Percentiles rank a stretch among this genome's conserved stretches.
These are phyloP conservation scores for Medicago truncatula DNA, from an alignment of 306 rosid genomes.

Conservation along the genomic window DNA sequence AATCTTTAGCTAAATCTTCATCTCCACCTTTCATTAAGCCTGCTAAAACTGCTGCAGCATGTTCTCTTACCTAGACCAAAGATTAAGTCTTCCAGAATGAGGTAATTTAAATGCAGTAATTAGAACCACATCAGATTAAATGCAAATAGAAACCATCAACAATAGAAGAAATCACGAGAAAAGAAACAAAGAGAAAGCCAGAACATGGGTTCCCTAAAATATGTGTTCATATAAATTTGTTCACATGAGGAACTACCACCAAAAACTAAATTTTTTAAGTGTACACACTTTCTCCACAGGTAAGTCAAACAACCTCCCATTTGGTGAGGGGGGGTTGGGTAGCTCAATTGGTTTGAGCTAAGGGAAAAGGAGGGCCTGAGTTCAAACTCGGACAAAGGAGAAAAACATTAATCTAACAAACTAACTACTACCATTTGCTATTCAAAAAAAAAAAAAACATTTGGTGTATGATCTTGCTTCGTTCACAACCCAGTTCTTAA, in stretches of 20 bases:
- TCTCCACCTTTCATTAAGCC: slow-evolving; percentile 99
- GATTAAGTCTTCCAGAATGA: slow-evolving; percentile 38
- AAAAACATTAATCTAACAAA: no score
- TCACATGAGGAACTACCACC: slow-evolving; percentile 14
- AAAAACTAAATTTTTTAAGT: slow-evolving; percentile 10
- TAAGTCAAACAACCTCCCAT: slow-evolving; percentile 24
- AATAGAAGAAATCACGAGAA: slow-evolving; percentile 34
- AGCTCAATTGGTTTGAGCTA: no score
- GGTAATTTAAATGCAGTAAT: slow-evolving; percentile 32
- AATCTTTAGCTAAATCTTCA: slow-evolving; percentile 84
- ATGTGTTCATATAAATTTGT: slow-evolving; percentile 24
- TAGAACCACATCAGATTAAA: background rate
- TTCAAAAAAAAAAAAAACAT: background rate
- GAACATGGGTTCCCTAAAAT: slow-evolving; percentile 22
- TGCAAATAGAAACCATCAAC: slow-evolving; percentile 25
- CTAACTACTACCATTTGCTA: no score
- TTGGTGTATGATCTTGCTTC: slow-evolving; percentile 4
- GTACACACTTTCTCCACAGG: slow-evolving; percentile 16
- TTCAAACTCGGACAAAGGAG: no score
- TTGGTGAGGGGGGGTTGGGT: background rate
- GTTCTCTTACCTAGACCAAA: slow-evolving; percentile 82
- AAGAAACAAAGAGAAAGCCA: slow-evolving; percentile 16
- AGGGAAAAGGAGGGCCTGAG: no score
- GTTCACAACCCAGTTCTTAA: slow-evolving; percentile 20
- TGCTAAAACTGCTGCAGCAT: slow-evolving; percentile 97